Evolutionary conservation across 176 grass and related monocot species (phyloP).

Genomic region (Zizania latifolia): DNA sequence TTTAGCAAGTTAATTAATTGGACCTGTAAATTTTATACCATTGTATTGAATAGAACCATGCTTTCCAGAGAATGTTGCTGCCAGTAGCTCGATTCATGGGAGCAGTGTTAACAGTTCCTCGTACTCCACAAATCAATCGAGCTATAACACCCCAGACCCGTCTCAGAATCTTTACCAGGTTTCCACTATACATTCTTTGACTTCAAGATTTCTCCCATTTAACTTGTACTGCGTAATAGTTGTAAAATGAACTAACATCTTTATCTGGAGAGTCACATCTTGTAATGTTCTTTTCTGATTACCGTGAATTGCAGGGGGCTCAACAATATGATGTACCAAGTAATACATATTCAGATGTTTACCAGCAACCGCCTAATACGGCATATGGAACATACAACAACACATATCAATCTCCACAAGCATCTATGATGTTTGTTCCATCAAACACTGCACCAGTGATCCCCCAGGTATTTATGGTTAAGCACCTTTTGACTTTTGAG

Average conservation of each 20-base stretch:
- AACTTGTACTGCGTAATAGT: neutral
- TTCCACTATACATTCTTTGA: constrained; percentile 20
- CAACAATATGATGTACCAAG: constrained; percentile 33
- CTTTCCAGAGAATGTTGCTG: constrained; percentile 46
- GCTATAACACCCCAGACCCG: constrained; percentile 21
- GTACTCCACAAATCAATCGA: constrained; percentile 31
- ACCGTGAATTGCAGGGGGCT: constrained; percentile 23
- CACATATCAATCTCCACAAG: constrained; percentile 50
- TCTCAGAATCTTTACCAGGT: constrained; percentile 71
- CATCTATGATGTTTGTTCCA: constrained; percentile 79
- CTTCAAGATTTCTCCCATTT: neutral
- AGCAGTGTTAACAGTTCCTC: constrained; percentile 1
- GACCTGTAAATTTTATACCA: constrained; percentile 4
- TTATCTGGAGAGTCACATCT: constrained; percentile 3
- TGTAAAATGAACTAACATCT: neutral
- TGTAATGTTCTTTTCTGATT: constrained; percentile 18
- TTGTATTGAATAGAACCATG: constrained; percentile 16
- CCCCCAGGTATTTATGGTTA: constrained; percentile 54
- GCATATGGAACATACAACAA: constrained; percentile 52
- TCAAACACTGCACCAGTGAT: constrained; percentile 14
- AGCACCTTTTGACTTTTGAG: no score
- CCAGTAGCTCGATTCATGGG: constrained; percentile 31
- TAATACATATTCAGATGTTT: constrained; percentile 49
- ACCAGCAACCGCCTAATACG: constrained; percentile 38
- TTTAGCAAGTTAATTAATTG: neutral